These are phyloP conservation scores for Colletotrichum aenigma DNA, from an alignment of 2,329 filamentous ascomycete species.

Conservation along the genomic window DNA sequence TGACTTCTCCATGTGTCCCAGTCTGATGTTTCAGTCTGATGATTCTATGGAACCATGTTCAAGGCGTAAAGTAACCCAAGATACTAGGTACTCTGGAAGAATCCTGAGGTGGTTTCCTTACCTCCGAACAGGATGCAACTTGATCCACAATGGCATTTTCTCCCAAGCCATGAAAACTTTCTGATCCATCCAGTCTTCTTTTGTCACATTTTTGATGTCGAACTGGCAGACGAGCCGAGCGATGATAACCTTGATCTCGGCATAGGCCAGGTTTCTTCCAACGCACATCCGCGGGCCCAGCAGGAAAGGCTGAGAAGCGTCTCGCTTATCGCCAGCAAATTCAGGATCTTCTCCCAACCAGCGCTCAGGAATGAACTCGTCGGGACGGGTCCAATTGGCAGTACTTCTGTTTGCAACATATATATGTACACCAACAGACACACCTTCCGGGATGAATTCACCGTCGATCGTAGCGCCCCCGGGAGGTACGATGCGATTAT, in stretches of 20 bases:
- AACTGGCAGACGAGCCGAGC: constrained; percentile 49
- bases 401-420: neutral
- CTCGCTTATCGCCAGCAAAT: constrained; percentile 35
- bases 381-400: constrained; percentile 44
- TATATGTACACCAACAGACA: constrained; percentile 33
- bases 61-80: neutral
- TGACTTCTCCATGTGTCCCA: neutral
- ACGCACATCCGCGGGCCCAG: constrained; percentile 53
- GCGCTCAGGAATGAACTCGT: constrained; percentile 51
- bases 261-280: constrained; percentile 51
- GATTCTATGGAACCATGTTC: neutral
- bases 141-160: neutral
- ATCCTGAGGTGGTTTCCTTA: neutral
- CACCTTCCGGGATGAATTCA: constrained; percentile 32
- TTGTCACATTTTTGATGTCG: constrained; percentile 41
- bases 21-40: neutral
- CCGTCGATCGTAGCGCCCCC: constrained; percentile 19
- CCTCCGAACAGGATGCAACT: neutral
- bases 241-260: constrained; percentile 52
- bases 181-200: constrained; percentile 38
- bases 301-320: constrained; percentile 51
- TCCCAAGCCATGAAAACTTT: neutral
- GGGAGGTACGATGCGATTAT: neutral
- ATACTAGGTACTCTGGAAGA: neutral
- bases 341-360: constrained; percentile 29